Base-by-base conservation (phyloP, 805 yeast species). In the Barnettozyma salicaria region DNA sequence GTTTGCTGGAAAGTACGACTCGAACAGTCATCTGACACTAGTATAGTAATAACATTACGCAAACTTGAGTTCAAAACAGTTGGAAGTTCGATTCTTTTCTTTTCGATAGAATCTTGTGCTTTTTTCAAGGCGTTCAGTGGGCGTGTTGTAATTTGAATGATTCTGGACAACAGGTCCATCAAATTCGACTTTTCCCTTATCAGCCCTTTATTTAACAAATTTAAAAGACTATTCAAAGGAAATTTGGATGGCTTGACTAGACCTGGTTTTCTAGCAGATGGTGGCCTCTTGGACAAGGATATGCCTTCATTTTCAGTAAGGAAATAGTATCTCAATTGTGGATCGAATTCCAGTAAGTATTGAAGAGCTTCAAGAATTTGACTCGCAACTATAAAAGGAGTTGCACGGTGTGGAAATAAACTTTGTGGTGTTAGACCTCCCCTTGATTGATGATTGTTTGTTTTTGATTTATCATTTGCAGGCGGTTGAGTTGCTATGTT, bases 1-100 rank as follows among this genome's bases (percentile, higher is more conserved):
- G 89, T 78, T 54, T 88, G 84, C 50, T 87, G 87, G 63, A 89
- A 87, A 0, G 94, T 85, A 29, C 80, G 73, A 45, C 85, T 80
- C 24, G 89, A 78, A 53, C 96, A 87, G 39, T 89, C 95, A 52
- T 84, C 86, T 1, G 90, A 74, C 5, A 80, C 75, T 36, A 89
- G 65, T 22, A 85, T 76, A 17, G 76, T 69, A 12, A 84, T 80
- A 22, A 87, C 65, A 43, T 70, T 70, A 32, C 74, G 70, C 50
- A 86, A 64, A 45, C 79, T 80, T 16, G 65, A 59, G 27, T 73
- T 76, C 1, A 85, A 80, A 46, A 89, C 75, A 28, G 61, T 58
- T 3, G 95, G 94, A 2, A 81, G 63, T 22, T 67, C 67, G 29
- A 62, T 52, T 34, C 55, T 60, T 30, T 45, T 52, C 34, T 35